Evolutionary conservation across 2,329 filamentous ascomycete genomes (phyloP), one percentile per base, ranked within the genome.

Genomic region (Elsinoe fawcettii): DNA sequence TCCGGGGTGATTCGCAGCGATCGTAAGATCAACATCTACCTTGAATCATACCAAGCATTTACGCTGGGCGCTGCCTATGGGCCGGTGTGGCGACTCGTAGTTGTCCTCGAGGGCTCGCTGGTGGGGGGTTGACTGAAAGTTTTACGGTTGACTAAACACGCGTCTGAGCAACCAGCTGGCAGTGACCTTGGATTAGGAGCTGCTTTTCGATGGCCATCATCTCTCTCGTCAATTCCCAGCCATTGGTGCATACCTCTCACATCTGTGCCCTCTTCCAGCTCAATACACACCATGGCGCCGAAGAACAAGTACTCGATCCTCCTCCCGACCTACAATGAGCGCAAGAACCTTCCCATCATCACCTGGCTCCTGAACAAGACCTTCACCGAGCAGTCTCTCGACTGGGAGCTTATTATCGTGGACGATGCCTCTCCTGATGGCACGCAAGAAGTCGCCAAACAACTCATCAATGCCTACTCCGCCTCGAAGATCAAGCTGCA

Each of bases 321-420:
- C 70, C 84, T 99, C 63, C 93, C 93, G 58, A 99, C 93, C 61
- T 99, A 96, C 83, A 97, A 99, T 74, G 93, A 99, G 82, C 89
- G 93, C 70, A 85, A 85, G 73, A 99, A 99, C 77, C 84, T 99
- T 64, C 93, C 93, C 67, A 93, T 99, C 72, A 90, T 97, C 70
- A 83, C 87, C 68, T 97, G 90, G 89, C 78, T 99, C 73, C 81
- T 99, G 64, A 88, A 95, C 77, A 86, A 85, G 72, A 96, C 86
- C 62, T 97, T 97, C 73, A 89, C 85, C 54, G 84, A 95, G 73
- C 80, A 87, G 92, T 96, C 78, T 62, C 82, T 99, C 67, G 86
- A 97, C 73, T 99, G 90, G 89, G 91, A 99, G 77, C 80, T 99
- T 71, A 87, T 99, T 71, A 93, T 99, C 72, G 88, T 99, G 72